Evolutionary conservation across 1,139 yeast species (phyloP).

Genomic region (Kodamaea suecica): DNA sequence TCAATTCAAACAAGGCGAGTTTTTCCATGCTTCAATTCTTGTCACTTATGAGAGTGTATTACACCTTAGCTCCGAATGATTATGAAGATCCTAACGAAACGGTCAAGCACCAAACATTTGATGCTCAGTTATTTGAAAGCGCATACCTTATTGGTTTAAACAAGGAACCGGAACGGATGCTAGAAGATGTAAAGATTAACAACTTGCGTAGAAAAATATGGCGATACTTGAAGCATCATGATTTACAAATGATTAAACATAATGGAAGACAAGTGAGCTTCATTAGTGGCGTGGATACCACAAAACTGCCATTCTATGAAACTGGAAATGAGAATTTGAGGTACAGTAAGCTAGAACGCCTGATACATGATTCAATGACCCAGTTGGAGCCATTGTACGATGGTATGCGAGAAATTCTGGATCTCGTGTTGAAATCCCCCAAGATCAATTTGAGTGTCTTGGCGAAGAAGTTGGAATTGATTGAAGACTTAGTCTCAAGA

Average conservation of each 20-base stretch:
- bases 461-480: conserved; percentile 8
- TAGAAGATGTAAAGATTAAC: conserved; percentile 13
- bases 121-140: conserved; percentile 15
- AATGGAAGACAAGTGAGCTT: conserved; percentile 30
- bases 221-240: conserved; percentile 24
- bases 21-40: conserved; percentile 10
- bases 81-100: conserved; percentile 12
- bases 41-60: conserved; percentile 8
- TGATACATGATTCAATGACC: conserved; percentile 1
- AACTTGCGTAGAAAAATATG: conserved; percentile 17
- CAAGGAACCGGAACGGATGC: conserved; percentile 13
- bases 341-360: conserved; percentile 11
- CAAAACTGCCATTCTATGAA: conserved; percentile 26
- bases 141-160: conserved; percentile 18
- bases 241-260: conserved; percentile 25
- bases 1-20: conserved; percentile 7
- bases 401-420: not conserved
- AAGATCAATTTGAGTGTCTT: conserved; percentile 10
- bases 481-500: conserved; percentile 10
- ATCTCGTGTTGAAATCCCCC: conserved; percentile 2
- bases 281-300: conserved; percentile 24
- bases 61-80: conserved; percentile 8
- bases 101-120: conserved; percentile 11
- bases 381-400: conserved; percentile 4
- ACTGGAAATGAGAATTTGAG: conserved; percentile 23